Percentiles rank a stretch among this genome's conserved stretches.
phyloP scores from a whole-genome alignment of 208 protist species.

The Trypanosoma rangeli region DNA sequence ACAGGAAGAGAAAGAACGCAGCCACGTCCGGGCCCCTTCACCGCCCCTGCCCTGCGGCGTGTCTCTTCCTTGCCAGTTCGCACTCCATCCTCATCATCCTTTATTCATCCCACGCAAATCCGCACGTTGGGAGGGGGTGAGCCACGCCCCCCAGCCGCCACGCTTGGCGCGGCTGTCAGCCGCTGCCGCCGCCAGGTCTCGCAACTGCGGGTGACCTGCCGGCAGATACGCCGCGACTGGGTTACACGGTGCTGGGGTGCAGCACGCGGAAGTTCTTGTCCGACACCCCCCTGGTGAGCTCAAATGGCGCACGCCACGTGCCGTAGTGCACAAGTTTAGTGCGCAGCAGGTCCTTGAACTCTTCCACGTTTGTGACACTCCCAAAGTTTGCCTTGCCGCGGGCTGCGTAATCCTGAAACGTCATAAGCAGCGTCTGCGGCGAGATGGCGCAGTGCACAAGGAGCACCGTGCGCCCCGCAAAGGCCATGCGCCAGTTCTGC shows the following conservation, averaged over 20 bases:
- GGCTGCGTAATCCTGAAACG: conserved; percentile 76
- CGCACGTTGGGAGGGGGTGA: conserved; percentile 49
- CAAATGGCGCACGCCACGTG: conserved; percentile 68
- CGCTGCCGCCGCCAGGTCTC: background rate
- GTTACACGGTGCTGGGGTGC: conserved; percentile 64
- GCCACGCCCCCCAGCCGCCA: conserved; percentile 42
- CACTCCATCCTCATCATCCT: background rate
- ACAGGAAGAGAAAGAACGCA: background rate
- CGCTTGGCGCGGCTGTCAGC: conserved; percentile 20
- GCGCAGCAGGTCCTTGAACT: conserved; percentile 82
- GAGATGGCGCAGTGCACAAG: conserved; percentile 82
- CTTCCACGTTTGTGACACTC: conserved; percentile 59
- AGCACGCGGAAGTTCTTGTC: conserved; percentile 71
- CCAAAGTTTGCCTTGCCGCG: conserved; percentile 78
- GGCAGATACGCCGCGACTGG: conserved; percentile 58
- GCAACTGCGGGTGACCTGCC: conserved; percentile 56
- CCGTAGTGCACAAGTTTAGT: conserved; percentile 79
- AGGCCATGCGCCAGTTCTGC: conserved; percentile 88
- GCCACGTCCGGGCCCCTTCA: background rate
- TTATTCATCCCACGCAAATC: conserved; percentile 31
- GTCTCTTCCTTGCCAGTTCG: background rate
- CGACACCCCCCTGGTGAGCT: conserved; percentile 74
- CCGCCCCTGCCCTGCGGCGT: too few relatives aligned
- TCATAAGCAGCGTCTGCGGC: conserved; percentile 86
- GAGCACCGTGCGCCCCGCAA: conserved; percentile 69